Percentiles rank a stretch among this genome's conserved stretches.
Conservation (phyloP, 305 asterid genomes). For the Fraxinus albicans region DNA sequence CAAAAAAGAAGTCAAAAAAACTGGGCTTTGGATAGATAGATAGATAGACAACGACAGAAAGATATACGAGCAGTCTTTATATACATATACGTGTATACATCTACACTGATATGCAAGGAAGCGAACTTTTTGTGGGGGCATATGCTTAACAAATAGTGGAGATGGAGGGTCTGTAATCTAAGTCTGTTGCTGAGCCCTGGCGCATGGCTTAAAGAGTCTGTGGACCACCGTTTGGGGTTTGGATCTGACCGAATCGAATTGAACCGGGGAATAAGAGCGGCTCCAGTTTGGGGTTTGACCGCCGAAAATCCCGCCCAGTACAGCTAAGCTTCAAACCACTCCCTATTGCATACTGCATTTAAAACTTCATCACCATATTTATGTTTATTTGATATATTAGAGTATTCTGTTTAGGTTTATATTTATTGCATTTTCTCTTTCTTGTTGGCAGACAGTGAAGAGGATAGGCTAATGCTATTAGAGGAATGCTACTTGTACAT, state of each 20-base stretch:
- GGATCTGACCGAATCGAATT: not conserved
- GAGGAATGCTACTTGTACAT: too few relatives aligned
- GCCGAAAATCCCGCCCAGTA: slow-evolving; percentile 5
- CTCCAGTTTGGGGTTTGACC: not conserved
- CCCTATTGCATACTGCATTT: not conserved
- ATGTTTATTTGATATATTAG: not conserved
- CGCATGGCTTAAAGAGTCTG: not conserved
- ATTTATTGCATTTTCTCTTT: not conserved
- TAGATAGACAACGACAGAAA: slow-evolving; percentile 27
- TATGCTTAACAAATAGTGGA: not conserved
- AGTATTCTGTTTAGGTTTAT: not conserved
- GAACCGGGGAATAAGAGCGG: not conserved
- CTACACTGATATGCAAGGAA: not conserved
- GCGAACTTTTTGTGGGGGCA: not conserved
- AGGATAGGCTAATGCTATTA: not conserved
- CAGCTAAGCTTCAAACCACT: slow-evolving; percentile 1
- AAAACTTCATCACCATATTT: not conserved
- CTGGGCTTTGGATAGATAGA: slow-evolving; percentile 25
- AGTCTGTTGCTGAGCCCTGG: not conserved
- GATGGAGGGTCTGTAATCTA: not conserved
- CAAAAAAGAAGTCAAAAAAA: slow-evolving; percentile 31
- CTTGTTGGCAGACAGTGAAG: not conserved
- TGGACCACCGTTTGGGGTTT: not conserved
- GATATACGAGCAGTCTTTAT: slow-evolving; percentile 17
- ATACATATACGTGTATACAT: not conserved